Base-by-base conservation (phyloP, 176 grass and related monocot species). In the Cymbopogon citratus region DNA sequence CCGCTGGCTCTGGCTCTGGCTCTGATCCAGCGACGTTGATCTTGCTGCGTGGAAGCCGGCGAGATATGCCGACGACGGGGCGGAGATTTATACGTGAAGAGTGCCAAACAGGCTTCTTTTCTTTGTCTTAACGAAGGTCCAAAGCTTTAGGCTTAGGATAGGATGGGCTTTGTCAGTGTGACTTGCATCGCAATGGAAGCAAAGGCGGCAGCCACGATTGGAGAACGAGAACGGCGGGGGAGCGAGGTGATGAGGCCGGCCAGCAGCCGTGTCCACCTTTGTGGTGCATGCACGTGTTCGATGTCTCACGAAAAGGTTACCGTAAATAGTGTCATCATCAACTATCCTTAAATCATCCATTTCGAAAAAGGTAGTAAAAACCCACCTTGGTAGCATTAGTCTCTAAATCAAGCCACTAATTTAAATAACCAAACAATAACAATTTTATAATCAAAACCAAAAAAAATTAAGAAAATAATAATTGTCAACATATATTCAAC, bases 131-230 rank as follows among this genome's bases (percentile, higher is more conserved):
- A 59, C 54, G 54, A 5, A 59, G 54, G 54, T n/a, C 54, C 7
- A 34, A 49, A 23, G 60, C 11, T 48, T 24, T 48, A 33, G 60
- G 38, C 5, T 65, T 66, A 34, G 27, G 25, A 2, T 21, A 27
- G 15, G 33, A 23, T 56, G n/a, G n/a, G n/a, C n/a, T 18, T 13
- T 10, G 9, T 38, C 7, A 63, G 70, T 84, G 81, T 80, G 63
- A 41, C 81, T 85, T 89, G 81, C 87, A 89, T 80, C 80, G 76
- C 87, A 85, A 85, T 84, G 76, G 76, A 85, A 84, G 81, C 6
- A 85, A 89, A 85, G 76, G 70, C 38, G 69, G 70, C 38, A 16
- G 46, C 46, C 70, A 84, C 68, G 62, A 88, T 84, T 12, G 19
- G 23, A 19, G 31, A 36, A 51, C 9, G 10, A 11, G 7, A 16